Evolutionary conservation across 192 early-diverging fungal genomes (phyloP).

Genomic region (Gigaspora rosea): DNA sequence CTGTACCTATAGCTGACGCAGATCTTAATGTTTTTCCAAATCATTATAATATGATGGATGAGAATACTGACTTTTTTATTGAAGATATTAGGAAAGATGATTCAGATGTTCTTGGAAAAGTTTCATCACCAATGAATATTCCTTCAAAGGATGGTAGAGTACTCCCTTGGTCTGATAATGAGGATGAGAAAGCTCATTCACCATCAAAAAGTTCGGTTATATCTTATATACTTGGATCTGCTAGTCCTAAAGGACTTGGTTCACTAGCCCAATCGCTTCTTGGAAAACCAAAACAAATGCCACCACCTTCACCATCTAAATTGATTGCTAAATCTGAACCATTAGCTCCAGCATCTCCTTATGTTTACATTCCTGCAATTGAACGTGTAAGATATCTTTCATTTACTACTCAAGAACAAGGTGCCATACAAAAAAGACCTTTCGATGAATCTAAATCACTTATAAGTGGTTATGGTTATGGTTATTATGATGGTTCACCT

Average conservation of each 20-base stretch:
- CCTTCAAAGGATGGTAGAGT: background rate
- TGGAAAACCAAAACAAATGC: constrained; percentile 37
- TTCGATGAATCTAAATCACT: background rate
- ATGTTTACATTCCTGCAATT: constrained; percentile 49
- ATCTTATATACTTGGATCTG: constrained; percentile 37
- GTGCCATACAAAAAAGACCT: constrained; percentile 20
- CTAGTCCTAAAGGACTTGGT: constrained; percentile 42
- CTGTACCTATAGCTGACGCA: constrained; percentile 43
- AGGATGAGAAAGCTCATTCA: constrained; percentile 28
- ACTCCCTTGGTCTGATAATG: constrained; percentile 34
- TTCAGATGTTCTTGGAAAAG: constrained; percentile 16
- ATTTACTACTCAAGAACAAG: constrained; percentile 35
- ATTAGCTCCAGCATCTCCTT: constrained; percentile 43
- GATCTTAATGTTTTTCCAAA: constrained; percentile 43
- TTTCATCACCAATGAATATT: constrained; percentile 35
- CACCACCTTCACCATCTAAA: constrained; percentile 29
- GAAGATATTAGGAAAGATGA: constrained; percentile 31
- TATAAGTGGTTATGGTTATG: background rate
- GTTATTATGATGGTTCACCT: background rate
- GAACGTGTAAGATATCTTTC: constrained; percentile 48
- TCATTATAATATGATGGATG: constrained; percentile 47
- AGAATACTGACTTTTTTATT: constrained; percentile 35
- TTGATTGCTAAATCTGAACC: constrained; percentile 41
- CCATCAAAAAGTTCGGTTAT: constrained; percentile 34
- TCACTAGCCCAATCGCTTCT: constrained; percentile 38